phyloP scores from a whole-genome alignment of 2,329 filamentous ascomycete species.

The Diaporthe humulicola region DNA sequence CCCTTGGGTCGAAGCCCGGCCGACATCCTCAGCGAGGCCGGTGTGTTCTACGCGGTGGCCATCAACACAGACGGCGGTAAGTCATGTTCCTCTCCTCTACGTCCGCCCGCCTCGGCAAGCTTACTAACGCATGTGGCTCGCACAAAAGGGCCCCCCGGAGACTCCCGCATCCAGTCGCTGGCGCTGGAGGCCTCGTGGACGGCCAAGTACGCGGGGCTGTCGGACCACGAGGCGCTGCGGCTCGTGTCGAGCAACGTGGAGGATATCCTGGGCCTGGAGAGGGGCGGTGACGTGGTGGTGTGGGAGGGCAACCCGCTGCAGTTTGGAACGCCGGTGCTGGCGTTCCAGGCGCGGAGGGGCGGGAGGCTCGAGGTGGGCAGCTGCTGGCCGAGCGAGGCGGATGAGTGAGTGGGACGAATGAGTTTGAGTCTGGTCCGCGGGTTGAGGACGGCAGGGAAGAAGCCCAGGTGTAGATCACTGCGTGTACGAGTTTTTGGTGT shows the following conservation, averaged over 20 bases:
- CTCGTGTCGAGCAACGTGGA: conserved; percentile 57
- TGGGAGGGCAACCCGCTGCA: conserved; percentile 58
- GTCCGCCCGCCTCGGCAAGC: no score
- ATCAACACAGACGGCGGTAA: conserved; percentile 45
- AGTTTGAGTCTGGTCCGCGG: background rate
- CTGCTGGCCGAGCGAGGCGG: conserved; percentile 50
- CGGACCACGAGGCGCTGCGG: conserved; percentile 50
- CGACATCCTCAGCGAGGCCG: conserved; percentile 54
- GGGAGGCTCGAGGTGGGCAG: conserved; percentile 47
- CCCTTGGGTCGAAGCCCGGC: conserved; percentile 56
- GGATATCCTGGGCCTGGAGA: conserved; percentile 54
- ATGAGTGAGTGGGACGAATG: background rate
- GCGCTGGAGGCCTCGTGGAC: conserved; percentile 55
- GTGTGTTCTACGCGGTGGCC: conserved; percentile 53
- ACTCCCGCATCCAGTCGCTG: conserved; percentile 55
- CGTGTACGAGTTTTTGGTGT: background rate
- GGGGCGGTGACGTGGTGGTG: conserved; percentile 55
- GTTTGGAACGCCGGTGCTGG: conserved; percentile 54
- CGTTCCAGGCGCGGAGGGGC: conserved; percentile 47
- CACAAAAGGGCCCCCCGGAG: conserved; percentile 45
- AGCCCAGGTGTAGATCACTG: background rate
- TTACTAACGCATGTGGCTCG: background rate
- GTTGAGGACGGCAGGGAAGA: background rate
- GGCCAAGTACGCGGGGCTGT: conserved; percentile 54
- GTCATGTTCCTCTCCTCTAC: background rate